Base-by-base conservation (phyloP, 2,329 filamentous ascomycete genomes). In the Ascochyta pisi region DNA sequence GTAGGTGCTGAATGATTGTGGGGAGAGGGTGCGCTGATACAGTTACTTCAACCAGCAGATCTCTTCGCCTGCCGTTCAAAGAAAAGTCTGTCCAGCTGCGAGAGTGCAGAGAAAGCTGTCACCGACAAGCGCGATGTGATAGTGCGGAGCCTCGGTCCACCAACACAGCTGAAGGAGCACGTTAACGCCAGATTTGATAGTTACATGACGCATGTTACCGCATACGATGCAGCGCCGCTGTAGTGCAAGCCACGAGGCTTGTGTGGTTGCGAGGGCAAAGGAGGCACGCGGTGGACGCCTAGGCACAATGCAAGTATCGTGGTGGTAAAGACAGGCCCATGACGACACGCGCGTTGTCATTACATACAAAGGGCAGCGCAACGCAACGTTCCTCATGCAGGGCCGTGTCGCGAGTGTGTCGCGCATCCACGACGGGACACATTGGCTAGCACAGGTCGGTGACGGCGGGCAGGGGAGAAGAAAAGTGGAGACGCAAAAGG, bases 171-270 rank as follows among this genome's bases (percentile, higher is more conserved):
- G 19, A 19, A 19, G 19, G 19, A 19, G 19, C 19, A 19, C 19
- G 19, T 19, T 19, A 19, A 19, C 19, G 19, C 19, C 19, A 19
- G 19, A 19, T 19, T 19, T 19, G 19, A 19, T 19, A 19, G 19
- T 19, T 19, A 19, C 19, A 19, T 19, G 19, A 19, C 19, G 19
- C 19, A 19, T 19, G 19, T 19, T 19, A 19, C 19, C 19, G 19
- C 19, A 19, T 19, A 19, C 19, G 19, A 19, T 19, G 19, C 19
- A 19, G 19, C 19, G 19, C 19, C 19, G 16, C 15, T 8, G 46
- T 55, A 37, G 46, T 55, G 46, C 53, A 56, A 50, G 53, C 37
- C 53, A 55, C 47, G 42, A 38, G 41, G 34, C 6, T 9, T 19
- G 19, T 19, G 19, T 19, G 19, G 19, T 19, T 19, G 19, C 19